Percentiles rank a stretch among this genome's conserved stretches.
Evolutionary conservation across 208 protist genomes (phyloP).

Genomic region (Leishmania tarentolae): DNA sequence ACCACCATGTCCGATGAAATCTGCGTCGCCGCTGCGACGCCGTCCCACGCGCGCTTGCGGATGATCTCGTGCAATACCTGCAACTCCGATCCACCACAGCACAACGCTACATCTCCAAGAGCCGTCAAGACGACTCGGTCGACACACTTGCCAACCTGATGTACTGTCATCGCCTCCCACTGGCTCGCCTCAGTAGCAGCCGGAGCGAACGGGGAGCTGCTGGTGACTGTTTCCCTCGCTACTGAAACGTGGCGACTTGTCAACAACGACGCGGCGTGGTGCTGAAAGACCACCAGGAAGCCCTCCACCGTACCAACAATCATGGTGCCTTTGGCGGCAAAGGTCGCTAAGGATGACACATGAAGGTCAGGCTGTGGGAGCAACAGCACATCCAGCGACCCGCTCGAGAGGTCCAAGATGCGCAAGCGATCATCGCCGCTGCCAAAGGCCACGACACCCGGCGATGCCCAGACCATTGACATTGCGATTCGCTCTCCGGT

Average conservation of each 20-base stretch:
- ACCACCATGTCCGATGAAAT: slow-evolving; percentile 87
- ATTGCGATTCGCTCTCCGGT: slow-evolving; percentile 30
- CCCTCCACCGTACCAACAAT: slow-evolving; percentile 75
- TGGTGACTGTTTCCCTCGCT: not conserved
- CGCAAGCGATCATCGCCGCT: slow-evolving; percentile 84
- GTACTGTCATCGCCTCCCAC: slow-evolving; percentile 78
- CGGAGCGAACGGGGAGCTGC: slow-evolving; percentile 4
- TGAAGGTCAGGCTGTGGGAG: slow-evolving; percentile 53
- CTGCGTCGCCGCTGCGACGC: slow-evolving; percentile 83
- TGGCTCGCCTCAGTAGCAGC: slow-evolving; percentile 34
- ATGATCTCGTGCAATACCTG: slow-evolving; percentile 88
- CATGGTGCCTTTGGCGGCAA: slow-evolving; percentile 41
- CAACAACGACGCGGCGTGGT: not conserved
- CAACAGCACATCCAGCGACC: slow-evolving; percentile 72
- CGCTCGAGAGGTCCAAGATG: slow-evolving; percentile 77
- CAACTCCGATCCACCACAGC: slow-evolving; percentile 54
- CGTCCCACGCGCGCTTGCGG: slow-evolving; percentile 83
- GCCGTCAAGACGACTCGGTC: slow-evolving; percentile 65
- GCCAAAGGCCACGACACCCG: slow-evolving; percentile 73
- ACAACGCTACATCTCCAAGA: slow-evolving; percentile 61
- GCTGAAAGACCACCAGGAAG: slow-evolving; percentile 61
- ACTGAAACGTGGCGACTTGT: not conserved
- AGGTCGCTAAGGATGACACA: slow-evolving; percentile 60
- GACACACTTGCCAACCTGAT: slow-evolving; percentile 67
- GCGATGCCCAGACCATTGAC: slow-evolving; percentile 76